phyloP scores from a whole-genome alignment of 2,329 filamentous ascomycete genomes.

The Emergomyces pasteurianus region DNA sequence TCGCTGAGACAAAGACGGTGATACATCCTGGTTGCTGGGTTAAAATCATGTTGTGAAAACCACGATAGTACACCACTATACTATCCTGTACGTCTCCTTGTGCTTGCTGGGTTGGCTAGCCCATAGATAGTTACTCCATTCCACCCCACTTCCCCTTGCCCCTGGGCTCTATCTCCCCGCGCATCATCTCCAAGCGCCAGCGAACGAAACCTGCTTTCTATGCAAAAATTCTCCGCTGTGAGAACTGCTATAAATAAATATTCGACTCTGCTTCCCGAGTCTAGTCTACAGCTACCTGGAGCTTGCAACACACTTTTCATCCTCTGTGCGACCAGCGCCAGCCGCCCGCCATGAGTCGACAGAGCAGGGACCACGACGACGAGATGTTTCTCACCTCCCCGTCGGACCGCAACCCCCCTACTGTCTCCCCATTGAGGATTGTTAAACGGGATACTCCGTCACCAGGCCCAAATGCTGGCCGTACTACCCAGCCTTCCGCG shows the following conservation, averaged over 20 bases:
- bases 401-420: conserved; percentile 54
- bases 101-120: neutral
- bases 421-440: conserved; percentile 73
- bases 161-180: neutral
- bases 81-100: too few relatives aligned
- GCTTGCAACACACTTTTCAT: neutral
- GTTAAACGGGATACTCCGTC: conserved; percentile 62
- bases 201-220: neutral
- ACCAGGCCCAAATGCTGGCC: conserved; percentile 31
- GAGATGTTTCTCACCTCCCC: conserved; percentile 63
- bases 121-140: neutral
- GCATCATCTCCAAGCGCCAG: neutral
- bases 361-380: conserved; percentile 55
- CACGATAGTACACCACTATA: too few relatives aligned
- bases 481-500: conserved; percentile 44
- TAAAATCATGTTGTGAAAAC: neutral
- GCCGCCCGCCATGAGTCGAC: conserved; percentile 30
- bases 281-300: neutral
- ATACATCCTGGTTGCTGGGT: neutral
- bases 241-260: neutral
- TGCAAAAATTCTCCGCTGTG: neutral
- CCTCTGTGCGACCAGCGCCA: neutral
- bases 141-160: neutral
- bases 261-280: neutral
- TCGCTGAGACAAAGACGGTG: neutral